These are phyloP conservation scores for Alternaria atra DNA, from an alignment of 2,329 filamentous ascomycete genomes.

Conservation along the genomic window DNA sequence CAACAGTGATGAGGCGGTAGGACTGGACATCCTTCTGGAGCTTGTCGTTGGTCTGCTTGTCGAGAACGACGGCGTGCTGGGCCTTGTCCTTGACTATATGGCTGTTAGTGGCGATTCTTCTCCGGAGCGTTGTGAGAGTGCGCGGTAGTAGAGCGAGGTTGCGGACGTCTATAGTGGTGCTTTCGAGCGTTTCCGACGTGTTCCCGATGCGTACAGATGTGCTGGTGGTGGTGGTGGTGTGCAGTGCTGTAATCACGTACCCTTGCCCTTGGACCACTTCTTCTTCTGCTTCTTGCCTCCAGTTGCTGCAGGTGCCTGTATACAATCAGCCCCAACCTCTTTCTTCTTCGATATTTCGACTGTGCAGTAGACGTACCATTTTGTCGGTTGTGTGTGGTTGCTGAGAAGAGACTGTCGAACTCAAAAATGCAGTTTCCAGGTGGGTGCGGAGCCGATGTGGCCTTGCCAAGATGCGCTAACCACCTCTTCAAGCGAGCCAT, in stretches of 20 bases:
- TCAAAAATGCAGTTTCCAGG: constrained; percentile 13
- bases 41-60: constrained; percentile 97
- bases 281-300: constrained; percentile 84
- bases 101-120: constrained; percentile 37
- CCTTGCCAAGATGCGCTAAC: constrained; percentile 25
- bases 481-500: constrained; percentile 34
- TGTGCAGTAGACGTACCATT: constrained; percentile 47
- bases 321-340: constrained; percentile 18
- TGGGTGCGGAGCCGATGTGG: constrained; percentile 36
- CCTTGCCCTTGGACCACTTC: constrained; percentile 76
- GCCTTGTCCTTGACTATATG: constrained; percentile 99
- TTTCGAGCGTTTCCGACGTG: constrained; percentile 1
- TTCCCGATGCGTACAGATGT: constrained; percentile 12
- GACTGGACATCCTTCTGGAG: constrained; percentile 99
- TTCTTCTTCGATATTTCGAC: background rate
- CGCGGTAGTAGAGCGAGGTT: constrained; percentile 8
- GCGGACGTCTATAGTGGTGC: background rate
- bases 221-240: constrained; percentile 23
- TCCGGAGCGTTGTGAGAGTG: constrained; percentile 11
- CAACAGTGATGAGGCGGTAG: constrained; percentile 98
- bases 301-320: constrained; percentile 62
- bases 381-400: constrained; percentile 54
- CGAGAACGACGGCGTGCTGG: constrained; percentile 98
- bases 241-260: constrained; percentile 52
- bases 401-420: constrained; percentile 35